phyloP scores from a whole-genome alignment of 2,329 filamentous ascomycete species.

The Hymenoscyphus scutula region DNA sequence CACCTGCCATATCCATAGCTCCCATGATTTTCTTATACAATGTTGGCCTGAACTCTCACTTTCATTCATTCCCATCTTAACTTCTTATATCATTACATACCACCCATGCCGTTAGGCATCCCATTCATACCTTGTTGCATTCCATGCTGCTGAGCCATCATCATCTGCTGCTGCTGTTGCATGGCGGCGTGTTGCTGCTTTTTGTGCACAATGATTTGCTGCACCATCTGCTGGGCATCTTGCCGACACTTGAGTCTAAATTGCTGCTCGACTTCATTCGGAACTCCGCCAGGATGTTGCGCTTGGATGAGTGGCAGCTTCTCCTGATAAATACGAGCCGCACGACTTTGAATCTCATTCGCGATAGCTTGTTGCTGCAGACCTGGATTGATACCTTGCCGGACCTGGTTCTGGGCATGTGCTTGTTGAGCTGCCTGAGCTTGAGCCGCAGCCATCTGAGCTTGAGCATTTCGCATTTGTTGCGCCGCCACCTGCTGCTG shows the following conservation, averaged over 20 bases:
- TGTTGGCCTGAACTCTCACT: not conserved
- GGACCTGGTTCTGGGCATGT: slow-evolving; percentile 1
- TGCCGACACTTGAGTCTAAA: slow-evolving; percentile 20
- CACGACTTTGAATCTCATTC: not conserved
- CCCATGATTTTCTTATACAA: not conserved
- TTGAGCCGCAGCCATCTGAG: slow-evolving; percentile 19
- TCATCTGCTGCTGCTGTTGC: slow-evolving; percentile 24
- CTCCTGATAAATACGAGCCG: slow-evolving; percentile 1
- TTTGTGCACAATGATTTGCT: slow-evolving; percentile 13
- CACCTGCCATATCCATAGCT: not conserved
- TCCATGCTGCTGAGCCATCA: slow-evolving; percentile 25
- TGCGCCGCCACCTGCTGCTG: slow-evolving; percentile 34
- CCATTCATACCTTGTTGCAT: slow-evolving; percentile 17
- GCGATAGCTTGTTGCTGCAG: slow-evolving; percentile 13
- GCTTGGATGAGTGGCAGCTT: not conserved
- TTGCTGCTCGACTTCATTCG: slow-evolving; percentile 19
- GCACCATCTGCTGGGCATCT: slow-evolving; percentile 16
- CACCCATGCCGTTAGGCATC: slow-evolving; percentile 33
- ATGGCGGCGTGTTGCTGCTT: not conserved
- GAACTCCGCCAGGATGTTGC: slow-evolving; percentile 15
- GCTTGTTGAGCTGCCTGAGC: slow-evolving; percentile 13
- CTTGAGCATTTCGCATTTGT: slow-evolving; percentile 25
- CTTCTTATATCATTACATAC: slow-evolving; percentile 21
- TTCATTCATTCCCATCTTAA: not conserved
- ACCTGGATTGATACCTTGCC: not conserved